Percentiles rank a stretch among this genome's conserved stretches.
Evolutionary conservation across 139 green algal species (phyloP).

Genomic region (Mesotaenium endlicherianum): DNA sequence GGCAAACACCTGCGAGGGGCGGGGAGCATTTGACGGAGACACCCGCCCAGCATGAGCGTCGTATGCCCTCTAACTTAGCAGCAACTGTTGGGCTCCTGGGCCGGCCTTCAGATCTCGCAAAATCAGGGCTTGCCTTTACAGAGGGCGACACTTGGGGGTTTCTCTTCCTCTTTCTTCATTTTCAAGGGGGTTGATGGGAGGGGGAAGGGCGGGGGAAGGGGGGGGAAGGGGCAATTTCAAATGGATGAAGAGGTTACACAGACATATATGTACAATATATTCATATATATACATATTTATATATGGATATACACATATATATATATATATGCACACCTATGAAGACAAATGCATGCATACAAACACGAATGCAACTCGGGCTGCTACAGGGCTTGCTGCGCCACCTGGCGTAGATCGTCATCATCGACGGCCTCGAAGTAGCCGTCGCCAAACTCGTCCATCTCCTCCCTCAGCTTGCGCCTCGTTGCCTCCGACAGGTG

Average conservation of each 20-base stretch:
- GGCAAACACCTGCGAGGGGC: neutral
- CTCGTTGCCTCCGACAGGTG: constrained; percentile 6
- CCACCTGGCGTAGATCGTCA: constrained; percentile 13
- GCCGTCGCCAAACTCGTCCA: constrained; percentile 26
- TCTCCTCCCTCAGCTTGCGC: neutral
- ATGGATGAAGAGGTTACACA: no score
- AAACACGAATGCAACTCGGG: neutral
- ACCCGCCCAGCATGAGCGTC: neutral
- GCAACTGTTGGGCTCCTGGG: neutral
- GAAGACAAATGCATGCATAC: neutral
- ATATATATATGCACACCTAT: neutral
- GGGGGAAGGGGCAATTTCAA: no score
- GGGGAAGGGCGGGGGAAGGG: no score
- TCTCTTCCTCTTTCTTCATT: no score
- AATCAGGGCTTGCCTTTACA: no score
- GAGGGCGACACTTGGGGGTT: no score
- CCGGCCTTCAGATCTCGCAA: neutral
- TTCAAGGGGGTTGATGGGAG: no score
- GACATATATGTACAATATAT: no score
- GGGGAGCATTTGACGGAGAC: neutral
- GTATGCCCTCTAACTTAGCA: neutral
- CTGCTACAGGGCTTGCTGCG: neutral
- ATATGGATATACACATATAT: no score
- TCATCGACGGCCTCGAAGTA: constrained; percentile 17
- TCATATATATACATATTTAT: no score